These are phyloP conservation scores for Fabrea salina DNA, from an alignment of 169 alveolate species.

Conservation along the genomic window DNA sequence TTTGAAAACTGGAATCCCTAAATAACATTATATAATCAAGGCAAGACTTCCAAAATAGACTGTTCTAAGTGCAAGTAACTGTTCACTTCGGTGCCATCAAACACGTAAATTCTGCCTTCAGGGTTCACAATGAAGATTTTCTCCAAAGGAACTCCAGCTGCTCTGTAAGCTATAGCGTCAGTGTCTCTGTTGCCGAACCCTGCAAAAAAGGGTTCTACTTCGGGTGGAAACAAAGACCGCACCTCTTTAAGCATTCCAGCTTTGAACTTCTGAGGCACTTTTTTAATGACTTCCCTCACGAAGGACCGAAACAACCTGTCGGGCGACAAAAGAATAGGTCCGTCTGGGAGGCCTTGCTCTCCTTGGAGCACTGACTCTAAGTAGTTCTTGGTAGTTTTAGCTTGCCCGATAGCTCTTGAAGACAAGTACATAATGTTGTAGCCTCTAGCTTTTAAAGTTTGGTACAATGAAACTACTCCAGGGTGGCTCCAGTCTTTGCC, in stretches of 20 bases:
- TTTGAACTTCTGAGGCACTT: constrained; percentile 93
- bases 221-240: constrained; percentile 88
- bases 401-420: constrained; percentile 98
- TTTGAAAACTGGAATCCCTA: too few relatives aligned
- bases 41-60: not conserved
- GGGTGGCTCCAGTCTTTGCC: constrained; percentile 98
- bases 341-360: constrained; percentile 78
- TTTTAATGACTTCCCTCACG: constrained; percentile 95
- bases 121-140: constrained; percentile 89
- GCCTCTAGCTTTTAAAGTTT: constrained; percentile 89
- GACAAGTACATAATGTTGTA: constrained; percentile 95
- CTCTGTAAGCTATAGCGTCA: constrained; percentile 65
- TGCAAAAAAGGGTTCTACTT: constrained; percentile 91
- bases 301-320: constrained; percentile 94
- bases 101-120: constrained; percentile 76
- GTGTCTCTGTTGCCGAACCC: constrained; percentile 98
- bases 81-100: not conserved
- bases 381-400: constrained; percentile 93
- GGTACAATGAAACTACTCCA: constrained; percentile 92
- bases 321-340: constrained; percentile 96
- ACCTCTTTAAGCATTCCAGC: constrained; percentile 94
- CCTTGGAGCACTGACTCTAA: constrained; percentile 86
- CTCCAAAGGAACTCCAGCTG: constrained; percentile 91
- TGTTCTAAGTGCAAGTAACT: not conserved
- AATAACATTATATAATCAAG: not conserved